Evolutionary conservation across 768 basidiomycete species (phyloP).

Genomic region (Podaxis rugospora): DNA sequence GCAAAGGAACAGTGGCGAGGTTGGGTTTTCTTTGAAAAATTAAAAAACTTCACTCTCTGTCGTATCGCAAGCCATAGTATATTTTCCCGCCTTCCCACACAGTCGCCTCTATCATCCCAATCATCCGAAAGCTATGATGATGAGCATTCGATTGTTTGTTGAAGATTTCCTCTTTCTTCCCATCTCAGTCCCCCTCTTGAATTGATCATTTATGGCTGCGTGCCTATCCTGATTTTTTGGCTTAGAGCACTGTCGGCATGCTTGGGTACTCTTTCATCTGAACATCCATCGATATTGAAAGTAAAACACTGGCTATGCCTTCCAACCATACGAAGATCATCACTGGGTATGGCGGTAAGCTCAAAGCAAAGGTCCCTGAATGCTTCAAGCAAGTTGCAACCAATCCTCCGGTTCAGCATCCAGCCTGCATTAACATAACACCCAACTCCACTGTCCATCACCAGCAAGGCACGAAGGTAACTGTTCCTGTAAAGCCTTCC

Average conservation of each 20-base stretch:
- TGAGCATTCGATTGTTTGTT: too few species aligned
- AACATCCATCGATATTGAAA: not conserved
- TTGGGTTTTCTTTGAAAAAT: constrained; percentile 7
- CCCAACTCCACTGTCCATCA: not conserved
- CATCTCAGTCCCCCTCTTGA: too few species aligned
- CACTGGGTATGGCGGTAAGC: not conserved
- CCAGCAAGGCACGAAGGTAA: too few species aligned
- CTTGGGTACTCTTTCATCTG: not conserved
- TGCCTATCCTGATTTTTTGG: not conserved
- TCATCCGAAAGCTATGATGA: too few species aligned
- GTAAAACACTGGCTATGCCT: not conserved
- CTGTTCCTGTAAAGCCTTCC: too few species aligned
- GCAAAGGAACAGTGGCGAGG: constrained; percentile 28
- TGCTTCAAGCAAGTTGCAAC: not conserved
- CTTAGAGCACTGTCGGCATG: not conserved
- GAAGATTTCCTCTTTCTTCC: too few species aligned
- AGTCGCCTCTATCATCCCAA: not conserved
- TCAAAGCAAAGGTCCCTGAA: not conserved
- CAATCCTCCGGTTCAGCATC: not conserved
- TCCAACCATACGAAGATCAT: not conserved
- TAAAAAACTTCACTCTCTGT: not conserved
- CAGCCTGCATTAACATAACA: not conserved
- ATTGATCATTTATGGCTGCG: not conserved
- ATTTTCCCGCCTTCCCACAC: not conserved
- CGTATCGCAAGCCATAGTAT: not conserved